phyloP scores from a whole-genome alignment of 2,329 filamentous ascomycete species.

The Alternaria ventricosa region DNA sequence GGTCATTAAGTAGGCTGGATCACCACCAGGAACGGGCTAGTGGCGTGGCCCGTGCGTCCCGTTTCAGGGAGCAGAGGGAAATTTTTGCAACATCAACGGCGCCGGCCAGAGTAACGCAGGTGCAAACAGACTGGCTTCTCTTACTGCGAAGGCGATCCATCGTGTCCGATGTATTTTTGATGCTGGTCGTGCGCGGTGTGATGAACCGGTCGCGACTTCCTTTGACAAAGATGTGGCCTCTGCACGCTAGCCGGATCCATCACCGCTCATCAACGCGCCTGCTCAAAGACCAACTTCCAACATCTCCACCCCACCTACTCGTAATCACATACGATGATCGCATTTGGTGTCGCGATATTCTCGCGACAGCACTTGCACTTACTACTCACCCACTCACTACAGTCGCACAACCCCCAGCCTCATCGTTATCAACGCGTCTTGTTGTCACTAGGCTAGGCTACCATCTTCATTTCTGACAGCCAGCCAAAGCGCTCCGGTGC shows the following conservation, averaged over 20 bases:
- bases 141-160: background rate
- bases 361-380: background rate
- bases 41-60: constrained; percentile 22
- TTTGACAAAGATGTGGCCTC: constrained; percentile 25
- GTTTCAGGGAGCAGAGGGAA: constrained; percentile 40
- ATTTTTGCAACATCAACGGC: constrained; percentile 36
- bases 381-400: background rate
- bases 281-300: constrained; percentile 12
- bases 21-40: constrained; percentile 26
- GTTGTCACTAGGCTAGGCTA: constrained; percentile 24
- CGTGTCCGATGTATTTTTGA: background rate
- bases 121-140: background rate
- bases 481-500: constrained; percentile 14
- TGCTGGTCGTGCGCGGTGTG: background rate
- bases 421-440: constrained; percentile 1
- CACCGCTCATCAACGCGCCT: constrained; percentile 25
- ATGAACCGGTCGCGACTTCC: constrained; percentile 19
- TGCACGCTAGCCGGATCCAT: constrained; percentile 28
- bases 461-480: constrained; percentile 21
- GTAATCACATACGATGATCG: background rate
- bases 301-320: background rate
- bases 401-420: background rate
- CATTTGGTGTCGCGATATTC: background rate
- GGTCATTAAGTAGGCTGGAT: constrained; percentile 25
- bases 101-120: constrained; percentile 15